These are phyloP conservation scores for Funneliformis mosseae DNA, from an alignment of 192 early-diverging fungal genomes.

Conservation along the genomic window DNA sequence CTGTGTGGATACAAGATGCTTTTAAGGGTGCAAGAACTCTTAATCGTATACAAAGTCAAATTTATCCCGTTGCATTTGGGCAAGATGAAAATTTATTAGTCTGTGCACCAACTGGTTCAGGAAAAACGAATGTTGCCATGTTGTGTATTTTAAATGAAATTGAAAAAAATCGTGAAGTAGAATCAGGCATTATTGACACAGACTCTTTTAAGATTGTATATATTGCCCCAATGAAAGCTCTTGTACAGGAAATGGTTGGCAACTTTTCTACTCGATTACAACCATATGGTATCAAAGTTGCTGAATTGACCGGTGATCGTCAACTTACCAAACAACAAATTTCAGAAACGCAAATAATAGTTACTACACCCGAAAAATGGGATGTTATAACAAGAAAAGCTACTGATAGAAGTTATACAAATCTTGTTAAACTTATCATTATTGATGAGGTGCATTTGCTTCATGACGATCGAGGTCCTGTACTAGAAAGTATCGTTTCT, in stretches of 20 bases:
- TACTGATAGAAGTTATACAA: slow-evolving; percentile 87
- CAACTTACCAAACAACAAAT: slow-evolving; percentile 98
- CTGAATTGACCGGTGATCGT: slow-evolving; percentile 96
- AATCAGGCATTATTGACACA: slow-evolving; percentile 70
- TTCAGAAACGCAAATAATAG: slow-evolving; percentile 93
- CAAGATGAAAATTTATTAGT: slow-evolving; percentile 93
- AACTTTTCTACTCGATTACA: slow-evolving; percentile 79
- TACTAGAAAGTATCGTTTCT: slow-evolving; percentile 89
- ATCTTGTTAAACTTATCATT: slow-evolving; percentile 87
- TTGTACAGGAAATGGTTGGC: slow-evolving; percentile 97
- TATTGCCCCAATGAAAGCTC: slow-evolving; percentile 98
- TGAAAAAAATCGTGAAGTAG: slow-evolving; percentile 73
- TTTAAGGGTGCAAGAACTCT: slow-evolving; percentile 70
- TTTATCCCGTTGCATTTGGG: slow-evolving; percentile 85
- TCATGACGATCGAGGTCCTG: slow-evolving; percentile 97
- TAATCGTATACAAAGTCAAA: slow-evolving; percentile 89
- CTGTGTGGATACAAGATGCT: slow-evolving; percentile 79
- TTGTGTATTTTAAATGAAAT: slow-evolving; percentile 91
- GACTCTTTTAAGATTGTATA: slow-evolving; percentile 98
- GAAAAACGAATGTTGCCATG: slow-evolving; percentile 98
- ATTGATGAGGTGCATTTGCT: slow-evolving; percentile 98
- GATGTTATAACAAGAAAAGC: slow-evolving; percentile 98
- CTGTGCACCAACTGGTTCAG: slow-evolving; percentile 98
- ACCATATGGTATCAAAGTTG: slow-evolving; percentile 84
- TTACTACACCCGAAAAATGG: slow-evolving; percentile 99